These are phyloP conservation scores for Auriscalpium microsporum DNA, from an alignment of 768 basidiomycete genomes.

Conservation along the genomic window DNA sequence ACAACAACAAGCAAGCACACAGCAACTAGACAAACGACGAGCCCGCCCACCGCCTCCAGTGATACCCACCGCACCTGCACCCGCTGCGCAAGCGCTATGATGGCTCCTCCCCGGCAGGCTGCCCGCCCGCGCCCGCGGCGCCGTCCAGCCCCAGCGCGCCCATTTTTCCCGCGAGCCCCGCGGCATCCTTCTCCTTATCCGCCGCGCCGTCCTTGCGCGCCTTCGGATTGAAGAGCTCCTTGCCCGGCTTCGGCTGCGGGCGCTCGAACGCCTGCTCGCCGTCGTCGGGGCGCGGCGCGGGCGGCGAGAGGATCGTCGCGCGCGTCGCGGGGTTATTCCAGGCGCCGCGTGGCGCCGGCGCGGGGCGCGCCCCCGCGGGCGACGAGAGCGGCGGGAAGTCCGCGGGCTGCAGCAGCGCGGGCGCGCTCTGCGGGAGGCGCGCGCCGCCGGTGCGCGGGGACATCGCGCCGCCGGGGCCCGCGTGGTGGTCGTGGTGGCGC, in stretches of 20 bases:
- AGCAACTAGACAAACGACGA: too few relatives aligned
- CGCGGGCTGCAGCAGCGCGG: constrained; percentile 24
- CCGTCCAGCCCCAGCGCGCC: constrained; percentile 10
- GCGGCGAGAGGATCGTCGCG: constrained; percentile 43
- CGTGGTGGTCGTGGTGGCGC: constrained; percentile 45
- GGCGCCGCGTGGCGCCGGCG: constrained; percentile 51
- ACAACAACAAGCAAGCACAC: too few relatives aligned
- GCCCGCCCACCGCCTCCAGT: too few relatives aligned
- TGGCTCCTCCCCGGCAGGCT: too few relatives aligned
- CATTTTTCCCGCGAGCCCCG: constrained; percentile 5
- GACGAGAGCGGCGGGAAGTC: constrained; percentile 20
- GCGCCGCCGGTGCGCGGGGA: constrained; percentile 26
- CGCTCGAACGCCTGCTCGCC: constrained; percentile 39
- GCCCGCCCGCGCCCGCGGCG: not conserved
- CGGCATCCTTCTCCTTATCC: not conserved
- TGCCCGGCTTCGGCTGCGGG: constrained; percentile 35
- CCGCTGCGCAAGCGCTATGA: too few relatives aligned
- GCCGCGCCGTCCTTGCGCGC: not conserved
- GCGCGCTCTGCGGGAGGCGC: constrained; percentile 5
- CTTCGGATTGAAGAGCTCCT: constrained; percentile 31
- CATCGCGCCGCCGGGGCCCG: constrained; percentile 24
- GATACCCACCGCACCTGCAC: too few relatives aligned
- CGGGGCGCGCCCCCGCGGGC: constrained; percentile 34
- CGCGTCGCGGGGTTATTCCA: constrained; percentile 56
- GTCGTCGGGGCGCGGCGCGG: constrained; percentile 33